These are phyloP conservation scores for Ilyonectria mors-panacis DNA, from an alignment of 2,329 filamentous ascomycete species.

Conservation along the genomic window DNA sequence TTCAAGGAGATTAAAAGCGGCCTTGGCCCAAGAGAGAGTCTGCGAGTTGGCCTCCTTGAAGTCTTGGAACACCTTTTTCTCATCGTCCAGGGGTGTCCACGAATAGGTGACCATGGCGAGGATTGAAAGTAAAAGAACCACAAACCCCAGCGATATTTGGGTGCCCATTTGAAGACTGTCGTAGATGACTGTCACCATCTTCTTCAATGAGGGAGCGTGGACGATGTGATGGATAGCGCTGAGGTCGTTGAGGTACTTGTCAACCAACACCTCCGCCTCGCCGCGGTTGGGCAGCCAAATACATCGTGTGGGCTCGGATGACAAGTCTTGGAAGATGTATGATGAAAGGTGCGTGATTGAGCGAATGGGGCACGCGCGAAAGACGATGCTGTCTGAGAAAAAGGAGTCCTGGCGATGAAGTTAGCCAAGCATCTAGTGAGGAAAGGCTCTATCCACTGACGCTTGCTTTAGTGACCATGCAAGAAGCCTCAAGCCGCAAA, in stretches of 20 bases:
- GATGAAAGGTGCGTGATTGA: constrained; percentile 49
- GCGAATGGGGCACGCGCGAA: constrained; percentile 52
- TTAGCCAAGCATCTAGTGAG: too few relatives aligned
- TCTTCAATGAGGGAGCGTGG: constrained; percentile 47
- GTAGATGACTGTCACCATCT: constrained; percentile 51
- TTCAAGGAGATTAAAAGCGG: constrained; percentile 55
- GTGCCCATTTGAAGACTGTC: constrained; percentile 44
- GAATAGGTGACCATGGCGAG: constrained; percentile 50
- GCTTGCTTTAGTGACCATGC: constrained; percentile 46
- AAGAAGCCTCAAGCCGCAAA: constrained; percentile 52
- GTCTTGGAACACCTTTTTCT: constrained; percentile 46
- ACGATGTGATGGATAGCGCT: constrained; percentile 52
- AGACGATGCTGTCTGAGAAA: constrained; percentile 50
- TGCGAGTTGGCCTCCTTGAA: constrained; percentile 48
- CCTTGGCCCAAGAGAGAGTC: constrained; percentile 52
- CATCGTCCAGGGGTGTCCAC: constrained; percentile 50
- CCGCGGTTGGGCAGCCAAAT: constrained; percentile 54
- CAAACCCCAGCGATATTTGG: constrained; percentile 44
- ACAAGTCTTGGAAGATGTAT: constrained; percentile 47
- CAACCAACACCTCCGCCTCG: constrained; percentile 48
- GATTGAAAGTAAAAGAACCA: constrained; percentile 50
- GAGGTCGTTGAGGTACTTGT: constrained; percentile 50
- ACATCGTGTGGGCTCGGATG: constrained; percentile 48
- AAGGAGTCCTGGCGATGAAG: constrained; percentile 41
- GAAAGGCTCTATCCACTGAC: constrained; percentile 35